Evolutionary conservation across 768 basidiomycete species (phyloP), one percentile per base, ranked within the genome.

Genomic region (Tricholoma flavovirens): DNA sequence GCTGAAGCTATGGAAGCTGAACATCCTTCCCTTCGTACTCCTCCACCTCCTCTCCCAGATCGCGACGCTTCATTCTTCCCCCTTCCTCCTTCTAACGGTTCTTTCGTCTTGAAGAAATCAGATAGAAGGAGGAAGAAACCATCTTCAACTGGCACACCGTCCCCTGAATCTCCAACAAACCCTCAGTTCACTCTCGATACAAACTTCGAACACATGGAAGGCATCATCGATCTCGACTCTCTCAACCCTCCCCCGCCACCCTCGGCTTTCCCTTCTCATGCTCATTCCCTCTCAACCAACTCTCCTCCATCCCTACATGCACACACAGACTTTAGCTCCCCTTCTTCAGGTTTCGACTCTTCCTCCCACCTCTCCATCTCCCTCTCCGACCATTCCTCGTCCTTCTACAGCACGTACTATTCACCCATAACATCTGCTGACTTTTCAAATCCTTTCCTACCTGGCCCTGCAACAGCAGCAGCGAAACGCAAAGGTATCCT

Each of bases 151-250:
- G 61, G 67, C 26, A 67, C 72, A 0, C 68, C 73, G 0, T 65
- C 67, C 32, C 69, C 69, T 10, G 45, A 42, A 21, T 49, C 65
- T 61, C 30, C 65, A 64, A 26, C 15, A 71, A 36, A 2, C 42
- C 66, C 66, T 43, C 71, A 69, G 43, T 72, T 82, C 56, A 72
- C 69, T 21, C 78, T 89, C 42, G 87, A 90, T 67, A 82, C 81
- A 17, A 81, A 93, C 66, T 67, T 91, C 43, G 80, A 86, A 9
- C 72, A 81, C 51, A 93, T 97, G 81, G 86, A 89, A 36, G 94
- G 88, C 5, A 93, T 97, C 64, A 73, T 96, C 59, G 77, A 93
- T 67, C 70, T 73, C 59, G 53, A 7, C 57, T 58, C 10, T 30
- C 59, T 49, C n/a, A 5, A 29, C 26, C 7, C 45, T 15, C 26